A percentile compares a stretch with the other conserved stretches of the same genome.
These are phyloP conservation scores for Trametes coccinea DNA, from an alignment of 768 basidiomycete species.

Conservation along the genomic window DNA sequence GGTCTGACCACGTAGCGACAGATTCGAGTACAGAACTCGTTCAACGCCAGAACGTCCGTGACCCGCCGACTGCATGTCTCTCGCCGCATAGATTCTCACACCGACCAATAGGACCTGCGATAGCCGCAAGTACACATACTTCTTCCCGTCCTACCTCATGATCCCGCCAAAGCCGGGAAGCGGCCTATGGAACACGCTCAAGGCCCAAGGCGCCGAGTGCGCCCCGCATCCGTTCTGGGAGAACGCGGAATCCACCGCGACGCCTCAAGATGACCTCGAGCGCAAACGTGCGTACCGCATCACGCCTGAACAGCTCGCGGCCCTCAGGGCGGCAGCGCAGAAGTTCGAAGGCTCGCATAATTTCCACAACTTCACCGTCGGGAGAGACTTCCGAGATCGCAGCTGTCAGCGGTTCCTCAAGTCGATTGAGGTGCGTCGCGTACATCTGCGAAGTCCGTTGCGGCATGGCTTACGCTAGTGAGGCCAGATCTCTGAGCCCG, in stretches of 20 bases:
- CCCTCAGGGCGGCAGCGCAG: constrained; percentile 55
- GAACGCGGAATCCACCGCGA: constrained; percentile 35
- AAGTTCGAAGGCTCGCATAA: constrained; percentile 90
- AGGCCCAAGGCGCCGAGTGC: constrained; percentile 32
- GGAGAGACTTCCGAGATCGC: constrained; percentile 78
- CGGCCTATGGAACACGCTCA: constrained; percentile 51
- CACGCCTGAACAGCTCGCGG: constrained; percentile 49
- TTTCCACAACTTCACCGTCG: constrained; percentile 97
- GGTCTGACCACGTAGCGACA: constrained; percentile 28
- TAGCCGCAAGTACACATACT: constrained; percentile 96
- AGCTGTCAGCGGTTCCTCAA: constrained; percentile 89
- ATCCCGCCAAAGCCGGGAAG: constrained; percentile 85
- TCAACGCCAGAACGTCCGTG: constrained; percentile 72
- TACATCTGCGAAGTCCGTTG: not conserved
- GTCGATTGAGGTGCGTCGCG: constrained; percentile 62
- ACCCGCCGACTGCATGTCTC: not conserved
- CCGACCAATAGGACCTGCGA: constrained; percentile 72
- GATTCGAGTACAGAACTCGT: constrained; percentile 77
- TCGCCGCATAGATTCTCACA: not conserved
- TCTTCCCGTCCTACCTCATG: constrained; percentile 90
- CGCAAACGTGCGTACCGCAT: constrained; percentile 76
- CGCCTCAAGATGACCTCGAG: constrained; percentile 57
- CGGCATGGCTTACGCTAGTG: not conserved
- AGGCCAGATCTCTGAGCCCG: constrained; percentile 78
- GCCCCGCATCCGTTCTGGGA: constrained; percentile 65